Base-by-base conservation (phyloP, 768 basidiomycete genomes). In the Boletus rufocinnamomeus region DNA sequence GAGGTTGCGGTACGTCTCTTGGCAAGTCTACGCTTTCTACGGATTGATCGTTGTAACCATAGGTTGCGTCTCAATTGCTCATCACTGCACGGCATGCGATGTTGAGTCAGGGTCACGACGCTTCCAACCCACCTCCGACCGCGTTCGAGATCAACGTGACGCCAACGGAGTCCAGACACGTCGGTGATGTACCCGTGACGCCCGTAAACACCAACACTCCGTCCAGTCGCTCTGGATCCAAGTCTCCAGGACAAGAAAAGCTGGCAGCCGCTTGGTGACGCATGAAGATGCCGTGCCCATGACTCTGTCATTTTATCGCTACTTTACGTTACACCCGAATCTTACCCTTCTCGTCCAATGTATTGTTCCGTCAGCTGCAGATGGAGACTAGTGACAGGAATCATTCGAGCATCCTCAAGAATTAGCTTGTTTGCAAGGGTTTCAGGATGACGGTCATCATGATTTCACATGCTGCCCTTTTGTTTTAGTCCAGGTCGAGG, bases 41-140 rank as follows among this genome's bases (percentile, higher is more conserved):
- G 44, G 25, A 30, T 32, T 51, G 21, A 64, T 35, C 17, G 2
- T 25, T 16, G 32, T 32, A 7, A 28, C 11, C 35, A 3, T 19
- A 65, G 64, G 7, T 63, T 8, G 23, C 35, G 23, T 65, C 64
- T n/a, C 64, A 62, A 30, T 30, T 66, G 5, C 60, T 65, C 44
- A 35, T 66, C 23, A 65, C 54, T 6, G 60, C 64, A 23, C 64
- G 64, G 5, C 48, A 66, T 32, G 64, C 35, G 6, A 19, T 63
- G 47, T 0, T 44, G 27, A 56, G 25, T 46, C 64, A 41, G 21
- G 1, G 11, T 30, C 40, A 6, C 10, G 23, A 37, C 6, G 9
- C 1, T 14, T 6, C 3, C 3, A 6, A 11, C 27, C 5, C 25
- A 1, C 1, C 35, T 30, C 7, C 14, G 7, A 40, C 47, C 9